Evolutionary conservation across 2,329 filamentous ascomycete genomes (phyloP).

Genomic region (Diaporthe destruens): DNA sequence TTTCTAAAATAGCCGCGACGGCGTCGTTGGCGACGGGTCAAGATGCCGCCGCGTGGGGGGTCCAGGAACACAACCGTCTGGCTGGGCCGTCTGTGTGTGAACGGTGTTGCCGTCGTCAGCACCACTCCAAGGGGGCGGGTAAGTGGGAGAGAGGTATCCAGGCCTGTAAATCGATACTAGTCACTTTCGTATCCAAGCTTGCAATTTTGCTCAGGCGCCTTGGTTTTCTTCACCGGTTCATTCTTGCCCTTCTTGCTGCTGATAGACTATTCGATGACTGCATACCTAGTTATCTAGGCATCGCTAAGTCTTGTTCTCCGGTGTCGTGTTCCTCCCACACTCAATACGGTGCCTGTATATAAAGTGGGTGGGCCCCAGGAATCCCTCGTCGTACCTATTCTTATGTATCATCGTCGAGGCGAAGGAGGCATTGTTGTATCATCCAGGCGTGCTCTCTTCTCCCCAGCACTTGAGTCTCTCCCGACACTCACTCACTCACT

Average conservation of each 20-base stretch:
- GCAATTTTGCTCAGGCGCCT: neutral
- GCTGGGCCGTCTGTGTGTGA: neutral
- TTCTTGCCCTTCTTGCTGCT: neutral
- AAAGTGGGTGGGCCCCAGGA: neutral
- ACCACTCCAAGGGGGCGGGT: neutral
- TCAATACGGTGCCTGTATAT: constrained; percentile 9
- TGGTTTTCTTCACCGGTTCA: neutral
- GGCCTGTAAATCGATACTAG: constrained; percentile 5
- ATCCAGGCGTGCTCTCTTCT: neutral
- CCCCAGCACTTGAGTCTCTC: neutral
- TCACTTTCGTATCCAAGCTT: constrained; percentile 10
- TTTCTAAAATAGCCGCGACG: constrained; percentile 5
- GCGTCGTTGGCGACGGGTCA: neutral
- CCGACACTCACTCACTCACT: neutral
- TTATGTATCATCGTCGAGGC: neutral
- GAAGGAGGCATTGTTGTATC: too few species aligned
- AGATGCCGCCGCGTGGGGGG: neutral
- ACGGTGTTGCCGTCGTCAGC: neutral
- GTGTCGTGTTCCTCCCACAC: neutral
- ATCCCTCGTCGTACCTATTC: neutral
- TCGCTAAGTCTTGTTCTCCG: neutral
- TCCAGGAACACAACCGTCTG: constrained; percentile 14
- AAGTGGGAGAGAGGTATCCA: neutral
- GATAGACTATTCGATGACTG: constrained; percentile 23
- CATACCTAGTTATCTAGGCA: constrained; percentile 21